Evolutionary conservation across 768 basidiomycete species (phyloP), one percentile per base, ranked within the genome.

Genomic region (Tylopilus felleus): DNA sequence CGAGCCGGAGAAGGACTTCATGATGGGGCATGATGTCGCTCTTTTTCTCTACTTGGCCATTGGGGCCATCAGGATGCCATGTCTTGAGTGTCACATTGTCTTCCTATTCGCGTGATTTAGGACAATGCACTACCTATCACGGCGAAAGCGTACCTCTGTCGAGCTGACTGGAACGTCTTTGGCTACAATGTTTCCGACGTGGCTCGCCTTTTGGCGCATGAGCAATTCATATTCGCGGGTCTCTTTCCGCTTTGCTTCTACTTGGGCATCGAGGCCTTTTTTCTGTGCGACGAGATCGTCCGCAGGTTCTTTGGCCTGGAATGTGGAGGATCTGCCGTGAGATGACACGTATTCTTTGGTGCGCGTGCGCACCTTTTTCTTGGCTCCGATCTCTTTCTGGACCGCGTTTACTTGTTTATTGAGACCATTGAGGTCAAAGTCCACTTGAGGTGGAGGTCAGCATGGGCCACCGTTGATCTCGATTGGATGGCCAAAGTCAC

Each of bases 11-110:
- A 44, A 99, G 80, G 23, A 98, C 93, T 75, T 99, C 97, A 64
- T 99, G 95, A 70, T 99, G 97, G n/a, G 96, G 86, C 74, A 98
- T 80, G 65, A 98, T 93, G 46, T 81, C 86, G 4, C 78, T 74
- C 67, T 81, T 83, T 62, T 83, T 80, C 61, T 86, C 81, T 22
- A 86, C 88, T 60, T 91, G 83, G 27, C 75, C 85, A 54, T 82
- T 77, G 22, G 85, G 82, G 8, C 86, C 89, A 35, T 83, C 80
- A 1, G 95, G 93, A 73, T 93, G 86, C 89, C 90, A 98, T 52
- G 84, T 91, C 55, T 84, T 78, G 14, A 94, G 60, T 4, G 86
- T 85, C 2, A 71, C 74, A 71, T 99, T 99, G 70, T 98, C 93
- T 65, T 98, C 97, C 93, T 98, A 33, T 53, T 28, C 27, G 40